Evolutionary conservation across 148 eudicot species (phyloP).

Genomic region (Cornus kousa): DNA sequence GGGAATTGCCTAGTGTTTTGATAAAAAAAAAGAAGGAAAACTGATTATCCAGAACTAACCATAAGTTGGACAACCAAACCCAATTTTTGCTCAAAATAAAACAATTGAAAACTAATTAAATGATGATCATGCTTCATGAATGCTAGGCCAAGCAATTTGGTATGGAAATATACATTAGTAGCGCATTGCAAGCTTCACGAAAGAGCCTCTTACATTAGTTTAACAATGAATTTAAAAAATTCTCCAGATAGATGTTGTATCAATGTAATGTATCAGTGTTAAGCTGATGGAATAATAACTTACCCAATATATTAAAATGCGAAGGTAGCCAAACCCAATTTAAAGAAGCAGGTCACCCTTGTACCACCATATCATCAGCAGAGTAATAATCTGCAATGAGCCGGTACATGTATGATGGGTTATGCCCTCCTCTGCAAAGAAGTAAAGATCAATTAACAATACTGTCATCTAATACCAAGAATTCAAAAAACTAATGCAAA

Average conservation of each 20-base stretch:
- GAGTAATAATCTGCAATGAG: conserved; percentile 94
- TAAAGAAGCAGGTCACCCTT: conserved; percentile 53
- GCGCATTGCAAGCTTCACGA: neutral
- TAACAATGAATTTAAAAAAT: conserved; percentile 1
- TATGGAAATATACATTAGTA: neutral
- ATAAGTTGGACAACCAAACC: neutral
- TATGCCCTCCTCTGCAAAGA: conserved; percentile 88
- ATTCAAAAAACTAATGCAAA: neutral
- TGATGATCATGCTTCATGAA: neutral
- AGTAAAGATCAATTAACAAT: conserved; percentile 5
- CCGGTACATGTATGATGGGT: conserved; percentile 93
- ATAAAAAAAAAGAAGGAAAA: neutral
- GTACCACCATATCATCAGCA: conserved; percentile 83
- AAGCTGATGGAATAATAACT: conserved; percentile 7
- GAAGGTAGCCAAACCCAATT: conserved; percentile 22
- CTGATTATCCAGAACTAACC: neutral
- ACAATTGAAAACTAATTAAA: neutral
- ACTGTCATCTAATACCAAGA: neutral
- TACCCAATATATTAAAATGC: conserved; percentile 12
- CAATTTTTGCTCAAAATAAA: neutral
- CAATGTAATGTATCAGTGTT: neutral
- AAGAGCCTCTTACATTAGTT: neutral
- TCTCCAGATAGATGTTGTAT: neutral
- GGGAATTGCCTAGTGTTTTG: neutral
- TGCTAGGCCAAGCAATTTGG: neutral